Base-by-base conservation (phyloP, 257 asterid genomes). In the Leptodermis oblonga region DNA sequence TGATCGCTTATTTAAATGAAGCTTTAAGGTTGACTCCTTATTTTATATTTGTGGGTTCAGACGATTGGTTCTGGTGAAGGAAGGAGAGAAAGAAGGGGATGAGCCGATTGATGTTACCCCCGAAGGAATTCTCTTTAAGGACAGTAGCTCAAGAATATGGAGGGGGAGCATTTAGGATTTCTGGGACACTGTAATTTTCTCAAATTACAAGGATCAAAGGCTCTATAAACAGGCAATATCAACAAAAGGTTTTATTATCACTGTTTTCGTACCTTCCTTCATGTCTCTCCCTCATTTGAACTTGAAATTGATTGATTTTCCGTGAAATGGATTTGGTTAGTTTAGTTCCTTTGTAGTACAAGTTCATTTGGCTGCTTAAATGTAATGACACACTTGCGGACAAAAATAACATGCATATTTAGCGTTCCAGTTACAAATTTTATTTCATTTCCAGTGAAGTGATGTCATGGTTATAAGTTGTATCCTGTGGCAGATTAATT, bases 171-270 rank as follows among this genome's bases (percentile, higher is more conserved):
- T 93, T 93, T 67, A 59, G 78, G 68, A 79, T 93, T 78, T 73
- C 73, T 20, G 85, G 56, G 97, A 87, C 62, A 76, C 73, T 17
- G 77, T 90, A 61, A 70, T 88, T 69, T 93, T 90, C 80, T 88
- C 99, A 28, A 93, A 90, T 83, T 90, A 90, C 84, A 88, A 84
- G 86, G 99, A 93, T 81, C 99, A 93, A 72, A 81, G 96, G 70
- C 88, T 93, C 67, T 93, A 90, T 75, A 86, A 77, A 76, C 94
- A 84, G 79, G 79, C 90, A 34, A 67, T 86, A 68, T 84, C 85
- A 23, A 79, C 89, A 45, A 66, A 51, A 86, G 99, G 97, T 54
- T 46, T 48, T 59, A 36, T 22, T 64, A 78, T 69, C 52, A 69
- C 52, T 65, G 46, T 36, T 51, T 65, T 56, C 43, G 23, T 58